Conservation (phyloP, 2,329 filamentous ascomycete genomes). For the Cladosporium sp. region DNA sequence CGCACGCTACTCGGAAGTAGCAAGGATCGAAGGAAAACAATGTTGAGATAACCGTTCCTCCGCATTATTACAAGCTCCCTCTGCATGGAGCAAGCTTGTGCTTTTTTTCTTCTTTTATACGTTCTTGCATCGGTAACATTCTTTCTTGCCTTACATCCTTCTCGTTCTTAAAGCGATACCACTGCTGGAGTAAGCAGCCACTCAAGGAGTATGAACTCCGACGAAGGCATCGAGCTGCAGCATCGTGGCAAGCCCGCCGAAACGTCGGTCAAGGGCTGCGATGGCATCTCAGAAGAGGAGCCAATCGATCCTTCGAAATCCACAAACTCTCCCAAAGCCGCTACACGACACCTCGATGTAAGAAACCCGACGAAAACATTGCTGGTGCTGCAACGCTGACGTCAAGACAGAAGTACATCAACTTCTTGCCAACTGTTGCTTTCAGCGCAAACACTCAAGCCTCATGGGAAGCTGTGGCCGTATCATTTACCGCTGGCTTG, state of each 20-base stretch:
- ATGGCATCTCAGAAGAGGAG: not conserved
- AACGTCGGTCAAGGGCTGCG: not conserved
- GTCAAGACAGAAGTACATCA: constrained; percentile 10
- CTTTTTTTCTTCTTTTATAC: too few species aligned
- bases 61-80: too few species aligned
- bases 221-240: not conserved
- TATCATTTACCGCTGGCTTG: constrained; percentile 6
- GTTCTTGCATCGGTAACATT: too few species aligned
- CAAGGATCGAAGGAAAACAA: not conserved
- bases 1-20: not conserved
- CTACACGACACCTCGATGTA: constrained; percentile 4
- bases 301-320: not conserved
- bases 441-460: constrained; percentile 7
- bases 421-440: constrained; percentile 9
- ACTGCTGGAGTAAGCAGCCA: too few species aligned
- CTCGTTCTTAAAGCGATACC: too few species aligned
- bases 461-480: constrained; percentile 14
- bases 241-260: not conserved
- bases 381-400: not conserved
- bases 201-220: not conserved
- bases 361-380: not conserved
- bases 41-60: too few species aligned
- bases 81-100: too few species aligned
- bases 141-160: too few species aligned
- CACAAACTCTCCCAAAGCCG: not conserved